phyloP scores from a whole-genome alignment of 768 basidiomycete species.

The Boletus pseudo-olivaceus region DNA sequence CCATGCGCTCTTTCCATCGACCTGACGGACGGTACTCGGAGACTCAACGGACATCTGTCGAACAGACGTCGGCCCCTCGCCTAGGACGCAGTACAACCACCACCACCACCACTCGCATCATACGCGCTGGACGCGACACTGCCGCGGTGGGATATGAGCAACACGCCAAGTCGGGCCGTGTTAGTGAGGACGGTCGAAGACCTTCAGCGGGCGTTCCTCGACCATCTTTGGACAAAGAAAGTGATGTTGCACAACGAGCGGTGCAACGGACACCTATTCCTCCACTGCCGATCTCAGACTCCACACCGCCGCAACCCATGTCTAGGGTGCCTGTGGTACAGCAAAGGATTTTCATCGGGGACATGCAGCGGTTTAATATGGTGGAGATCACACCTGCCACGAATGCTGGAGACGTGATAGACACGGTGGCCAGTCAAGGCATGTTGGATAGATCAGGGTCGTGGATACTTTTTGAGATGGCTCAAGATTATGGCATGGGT shows the following conservation, averaged over 20 bases:
- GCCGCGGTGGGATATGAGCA: slow-evolving; percentile 17
- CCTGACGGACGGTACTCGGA: slow-evolving; percentile 36
- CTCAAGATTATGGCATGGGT: slow-evolving; percentile 94
- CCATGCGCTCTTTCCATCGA: slow-evolving; percentile 62
- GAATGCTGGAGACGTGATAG: slow-evolving; percentile 69
- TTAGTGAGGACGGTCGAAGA: slow-evolving; percentile 27
- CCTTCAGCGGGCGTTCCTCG: slow-evolving; percentile 20
- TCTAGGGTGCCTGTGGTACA: slow-evolving; percentile 41
- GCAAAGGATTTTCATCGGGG: slow-evolving; percentile 74
- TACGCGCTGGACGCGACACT: slow-evolving; percentile 17
- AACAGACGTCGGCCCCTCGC: slow-evolving; percentile 26
- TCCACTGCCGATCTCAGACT: slow-evolving; percentile 34
- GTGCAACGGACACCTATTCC: slow-evolving; percentile 37
- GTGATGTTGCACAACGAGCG: slow-evolving; percentile 22
- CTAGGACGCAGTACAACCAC: slow-evolving; percentile 38
- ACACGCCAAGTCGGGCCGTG: slow-evolving; percentile 14
- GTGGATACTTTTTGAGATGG: slow-evolving; percentile 91
- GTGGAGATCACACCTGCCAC: slow-evolving; percentile 68
- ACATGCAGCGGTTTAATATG: slow-evolving; percentile 70
- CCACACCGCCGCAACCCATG: slow-evolving; percentile 31
- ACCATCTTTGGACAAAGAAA: slow-evolving; percentile 21
- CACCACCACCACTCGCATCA: slow-evolving; percentile 10
- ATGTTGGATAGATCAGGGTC: slow-evolving; percentile 60
- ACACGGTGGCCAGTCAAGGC: slow-evolving; percentile 61
- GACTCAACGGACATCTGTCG: slow-evolving; percentile 32